Evolutionary conservation across 2,329 filamentous ascomycete genomes (phyloP).

Genomic region (Fusarium secorum): DNA sequence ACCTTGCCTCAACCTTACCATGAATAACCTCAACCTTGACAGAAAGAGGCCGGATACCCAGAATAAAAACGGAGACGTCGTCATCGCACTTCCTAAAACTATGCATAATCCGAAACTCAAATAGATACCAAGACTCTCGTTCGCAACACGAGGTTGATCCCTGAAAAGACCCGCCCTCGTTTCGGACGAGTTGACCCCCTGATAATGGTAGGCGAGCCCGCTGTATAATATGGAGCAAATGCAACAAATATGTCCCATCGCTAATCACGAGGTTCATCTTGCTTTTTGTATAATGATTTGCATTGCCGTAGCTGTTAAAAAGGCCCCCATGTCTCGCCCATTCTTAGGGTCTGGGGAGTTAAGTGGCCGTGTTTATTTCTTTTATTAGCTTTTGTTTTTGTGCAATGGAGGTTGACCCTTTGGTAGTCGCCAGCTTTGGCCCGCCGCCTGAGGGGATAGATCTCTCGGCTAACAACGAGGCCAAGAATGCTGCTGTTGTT

Average conservation of each 20-base stretch:
- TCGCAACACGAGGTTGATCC: not conserved
- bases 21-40: not conserved
- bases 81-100: not conserved
- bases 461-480: not conserved
- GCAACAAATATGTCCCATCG: not conserved
- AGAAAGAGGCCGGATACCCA: not conserved
- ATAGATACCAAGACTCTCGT: not conserved
- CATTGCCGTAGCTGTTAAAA: not conserved
- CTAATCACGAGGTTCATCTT: not conserved
- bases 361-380: not conserved
- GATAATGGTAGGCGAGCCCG: not conserved
- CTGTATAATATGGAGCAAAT: conserved; percentile 8
- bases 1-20: not conserved
- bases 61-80: not conserved
- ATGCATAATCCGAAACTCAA: not conserved
- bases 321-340: not conserved
- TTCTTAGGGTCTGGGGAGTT: not conserved
- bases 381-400: not conserved
- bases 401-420: conserved; percentile 11
- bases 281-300: not conserved
- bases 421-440: conserved; percentile 1
- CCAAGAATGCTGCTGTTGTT: conserved; percentile 7
- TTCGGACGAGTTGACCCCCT: conserved; percentile 4
- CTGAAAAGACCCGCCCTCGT: not conserved
- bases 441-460: conserved; percentile 5